Evolutionary conservation across 257 asterid genomes (phyloP).

Genomic region (Fraxinus cuspidata): DNA sequence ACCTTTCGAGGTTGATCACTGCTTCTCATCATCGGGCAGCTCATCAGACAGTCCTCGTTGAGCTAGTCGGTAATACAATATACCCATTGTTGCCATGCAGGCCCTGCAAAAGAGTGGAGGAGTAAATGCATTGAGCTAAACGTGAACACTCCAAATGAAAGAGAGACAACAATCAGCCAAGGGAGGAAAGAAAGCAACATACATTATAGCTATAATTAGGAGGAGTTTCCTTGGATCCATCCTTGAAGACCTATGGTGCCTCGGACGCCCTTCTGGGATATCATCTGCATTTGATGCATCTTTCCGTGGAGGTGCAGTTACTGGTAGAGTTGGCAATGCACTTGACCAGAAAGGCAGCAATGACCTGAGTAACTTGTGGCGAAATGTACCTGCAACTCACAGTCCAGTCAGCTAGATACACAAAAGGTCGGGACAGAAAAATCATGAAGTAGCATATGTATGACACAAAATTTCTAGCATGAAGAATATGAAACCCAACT

Average conservation of each 20-base stretch:
- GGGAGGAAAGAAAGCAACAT: constrained; percentile 19
- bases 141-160: neutral
- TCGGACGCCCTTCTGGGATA: constrained; percentile 65
- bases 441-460: neutral
- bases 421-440: neutral
- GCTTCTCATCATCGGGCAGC: constrained; percentile 48
- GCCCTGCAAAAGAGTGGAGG: constrained; percentile 57
- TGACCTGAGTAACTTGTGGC: constrained; percentile 77
- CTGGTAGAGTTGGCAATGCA: constrained; percentile 85
- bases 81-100: constrained; percentile 97
- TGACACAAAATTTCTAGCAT: neutral
- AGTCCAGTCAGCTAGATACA: constrained; percentile 23
- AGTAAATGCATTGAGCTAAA: neutral
- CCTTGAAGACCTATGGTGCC: constrained; percentile 74
- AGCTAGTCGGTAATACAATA: constrained; percentile 82
- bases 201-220: constrained; percentile 80
- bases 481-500: neutral
- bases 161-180: neutral
- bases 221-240: constrained; percentile 96
- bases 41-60: constrained; percentile 70
- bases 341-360: constrained; percentile 97
- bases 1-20: constrained; percentile 31
- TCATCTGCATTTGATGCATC: constrained; percentile 66
- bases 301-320: constrained; percentile 86
- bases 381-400: constrained; percentile 61